These are phyloP conservation scores for Blepharisma stoltei DNA, from an alignment of 73 alveolate species.

Conservation along the genomic window DNA sequence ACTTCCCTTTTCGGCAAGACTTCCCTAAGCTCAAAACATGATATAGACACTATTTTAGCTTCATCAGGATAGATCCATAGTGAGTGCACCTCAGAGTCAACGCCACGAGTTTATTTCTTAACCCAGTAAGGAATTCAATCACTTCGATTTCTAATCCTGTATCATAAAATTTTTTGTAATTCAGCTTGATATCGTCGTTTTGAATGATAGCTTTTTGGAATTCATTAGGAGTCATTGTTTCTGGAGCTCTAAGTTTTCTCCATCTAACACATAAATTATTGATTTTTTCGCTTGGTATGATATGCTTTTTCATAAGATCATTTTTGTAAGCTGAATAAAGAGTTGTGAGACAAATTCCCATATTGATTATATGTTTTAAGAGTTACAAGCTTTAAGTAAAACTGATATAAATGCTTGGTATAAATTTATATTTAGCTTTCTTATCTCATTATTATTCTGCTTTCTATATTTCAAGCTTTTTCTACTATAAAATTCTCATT, in stretches of 20 bases:
- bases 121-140: neutral
- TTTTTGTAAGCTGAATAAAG: neutral
- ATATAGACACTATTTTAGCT: too few relatives aligned
- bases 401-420: too few relatives aligned
- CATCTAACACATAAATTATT: constrained; percentile 13
- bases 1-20: too few relatives aligned
- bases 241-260: constrained; percentile 11
- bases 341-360: constrained; percentile 11
- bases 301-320: constrained; percentile 5
- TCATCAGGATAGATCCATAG: too few relatives aligned
- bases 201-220: constrained; percentile 30
- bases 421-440: too few relatives aligned
- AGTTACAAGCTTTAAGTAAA: too few relatives aligned
- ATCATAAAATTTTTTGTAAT: constrained; percentile 18
- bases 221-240: constrained; percentile 26
- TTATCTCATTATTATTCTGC: too few relatives aligned
- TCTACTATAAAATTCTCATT: too few relatives aligned
- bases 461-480: too few relatives aligned
- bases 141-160: constrained; percentile 21
- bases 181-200: constrained; percentile 10
- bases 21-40: too few relatives aligned
- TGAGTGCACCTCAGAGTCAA: too few relatives aligned
- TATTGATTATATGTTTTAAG: neutral
- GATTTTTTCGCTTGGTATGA: constrained; percentile 4
- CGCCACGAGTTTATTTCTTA: too few relatives aligned